These are phyloP conservation scores for Aspergillus leporis DNA, from an alignment of 495 filamentous ascomycete species.

Conservation along the genomic window DNA sequence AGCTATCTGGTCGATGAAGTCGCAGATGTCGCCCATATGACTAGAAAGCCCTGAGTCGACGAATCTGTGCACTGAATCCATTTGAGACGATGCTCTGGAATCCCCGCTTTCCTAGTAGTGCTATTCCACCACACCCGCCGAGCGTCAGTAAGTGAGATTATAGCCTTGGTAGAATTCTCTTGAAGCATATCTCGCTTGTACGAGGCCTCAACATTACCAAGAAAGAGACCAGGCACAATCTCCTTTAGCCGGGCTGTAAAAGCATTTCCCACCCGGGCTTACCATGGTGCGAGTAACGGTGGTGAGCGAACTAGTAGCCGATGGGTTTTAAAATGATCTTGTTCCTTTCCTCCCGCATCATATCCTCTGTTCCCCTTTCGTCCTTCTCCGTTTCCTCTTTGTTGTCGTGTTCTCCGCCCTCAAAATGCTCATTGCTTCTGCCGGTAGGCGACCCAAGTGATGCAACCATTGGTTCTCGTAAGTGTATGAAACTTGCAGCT, in stretches of 20 bases:
- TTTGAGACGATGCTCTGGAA: constrained; percentile 33
- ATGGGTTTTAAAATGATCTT: too few relatives aligned
- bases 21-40: constrained; percentile 34
- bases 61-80: constrained; percentile 37
- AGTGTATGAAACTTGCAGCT: too few relatives aligned
- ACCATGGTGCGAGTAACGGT: too few relatives aligned
- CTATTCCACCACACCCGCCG: constrained; percentile 27
- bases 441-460: too few relatives aligned
- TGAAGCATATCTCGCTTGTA: constrained; percentile 28
- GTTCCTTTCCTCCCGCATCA: too few relatives aligned
- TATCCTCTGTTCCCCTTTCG: too few relatives aligned
- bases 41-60: constrained; percentile 36
- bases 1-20: constrained; percentile 41
- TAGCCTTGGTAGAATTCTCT: constrained; percentile 34
- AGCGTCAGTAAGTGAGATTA: constrained; percentile 34
- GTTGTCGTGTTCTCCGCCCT: too few relatives aligned
- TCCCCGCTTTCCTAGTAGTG: constrained; percentile 27
- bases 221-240: constrained; percentile 38
- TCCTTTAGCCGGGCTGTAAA: constrained; percentile 26
- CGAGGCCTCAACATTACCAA: constrained; percentile 35
- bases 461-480: too few relatives aligned
- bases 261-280: too few relatives aligned
- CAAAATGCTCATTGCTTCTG: too few relatives aligned
- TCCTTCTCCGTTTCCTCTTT: too few relatives aligned
- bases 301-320: too few relatives aligned